phyloP scores from a whole-genome alignment of 2,329 filamentous ascomycete species.

The Aspergillus sojae region DNA sequence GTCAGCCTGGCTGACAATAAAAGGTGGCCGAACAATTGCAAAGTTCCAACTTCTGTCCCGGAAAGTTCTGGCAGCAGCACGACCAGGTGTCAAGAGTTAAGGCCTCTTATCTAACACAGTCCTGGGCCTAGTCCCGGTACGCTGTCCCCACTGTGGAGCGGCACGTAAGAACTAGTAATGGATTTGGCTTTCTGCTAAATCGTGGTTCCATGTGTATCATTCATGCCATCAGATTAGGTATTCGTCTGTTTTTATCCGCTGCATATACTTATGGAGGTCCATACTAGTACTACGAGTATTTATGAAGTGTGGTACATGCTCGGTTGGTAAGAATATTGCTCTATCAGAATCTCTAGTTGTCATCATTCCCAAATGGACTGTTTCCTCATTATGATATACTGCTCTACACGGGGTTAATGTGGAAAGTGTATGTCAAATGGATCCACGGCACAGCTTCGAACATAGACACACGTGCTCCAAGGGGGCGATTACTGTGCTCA shows the following conservation, averaged over 20 bases:
- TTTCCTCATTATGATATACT: background rate
- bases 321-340: background rate
- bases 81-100: background rate
- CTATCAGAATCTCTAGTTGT: background rate
- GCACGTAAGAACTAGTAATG: background rate
- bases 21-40: background rate
- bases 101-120: background rate
- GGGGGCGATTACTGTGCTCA: too few relatives aligned
- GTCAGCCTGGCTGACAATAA: background rate
- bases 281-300: background rate
- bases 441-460: too few relatives aligned
- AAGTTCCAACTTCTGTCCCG: background rate
- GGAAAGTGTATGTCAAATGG: background rate
- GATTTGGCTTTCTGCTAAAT: background rate
- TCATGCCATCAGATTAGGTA: background rate
- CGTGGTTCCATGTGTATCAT: background rate
- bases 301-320: background rate
- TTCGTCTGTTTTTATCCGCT: background rate
- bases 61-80: background rate
- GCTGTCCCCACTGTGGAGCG: background rate
- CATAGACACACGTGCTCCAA: too few relatives aligned
- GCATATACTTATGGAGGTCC: background rate
- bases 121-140: background rate
- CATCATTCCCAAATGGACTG: background rate
- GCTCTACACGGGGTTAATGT: background rate